phyloP scores from a whole-genome alignment of 768 basidiomycete genomes.

The Suillus occidentalis region DNA sequence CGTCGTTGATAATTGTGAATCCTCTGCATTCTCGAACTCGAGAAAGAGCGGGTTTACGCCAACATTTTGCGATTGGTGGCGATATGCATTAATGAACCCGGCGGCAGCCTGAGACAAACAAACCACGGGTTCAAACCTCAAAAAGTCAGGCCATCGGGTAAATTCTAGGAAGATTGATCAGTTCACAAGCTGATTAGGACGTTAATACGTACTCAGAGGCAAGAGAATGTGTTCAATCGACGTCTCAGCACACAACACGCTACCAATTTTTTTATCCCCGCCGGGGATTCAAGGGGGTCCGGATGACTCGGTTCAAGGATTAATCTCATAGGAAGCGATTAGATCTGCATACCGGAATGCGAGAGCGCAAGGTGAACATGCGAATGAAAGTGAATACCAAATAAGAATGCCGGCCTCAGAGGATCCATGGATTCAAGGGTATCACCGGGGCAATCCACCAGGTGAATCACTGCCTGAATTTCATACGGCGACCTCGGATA shows the following conservation, averaged over 20 bases:
- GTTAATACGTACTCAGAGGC: neutral
- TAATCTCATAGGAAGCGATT: neutral
- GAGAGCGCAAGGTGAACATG: neutral
- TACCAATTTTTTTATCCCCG: neutral
- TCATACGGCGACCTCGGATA: neutral
- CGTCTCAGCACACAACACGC: neutral
- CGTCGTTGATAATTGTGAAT: neutral
- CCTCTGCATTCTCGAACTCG: neutral
- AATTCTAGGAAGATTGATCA: neutral
- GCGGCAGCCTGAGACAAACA: neutral
- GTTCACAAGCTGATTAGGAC: neutral
- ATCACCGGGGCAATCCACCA: neutral
- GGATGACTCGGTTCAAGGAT: neutral
- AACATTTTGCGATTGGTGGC: neutral
- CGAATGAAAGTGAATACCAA: neutral
- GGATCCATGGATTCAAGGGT: neutral
- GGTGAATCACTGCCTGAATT: slow-evolving; percentile 1
- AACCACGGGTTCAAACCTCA: neutral
- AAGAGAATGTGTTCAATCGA: neutral
- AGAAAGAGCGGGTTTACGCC: neutral
- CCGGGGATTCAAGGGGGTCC: neutral
- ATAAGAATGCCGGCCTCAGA: neutral
- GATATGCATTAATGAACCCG: neutral
- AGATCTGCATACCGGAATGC: slow-evolving; percentile 1
- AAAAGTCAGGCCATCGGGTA: neutral